Base-by-base conservation (phyloP, 306 rosid genomes). In the Senna tora region DNA sequence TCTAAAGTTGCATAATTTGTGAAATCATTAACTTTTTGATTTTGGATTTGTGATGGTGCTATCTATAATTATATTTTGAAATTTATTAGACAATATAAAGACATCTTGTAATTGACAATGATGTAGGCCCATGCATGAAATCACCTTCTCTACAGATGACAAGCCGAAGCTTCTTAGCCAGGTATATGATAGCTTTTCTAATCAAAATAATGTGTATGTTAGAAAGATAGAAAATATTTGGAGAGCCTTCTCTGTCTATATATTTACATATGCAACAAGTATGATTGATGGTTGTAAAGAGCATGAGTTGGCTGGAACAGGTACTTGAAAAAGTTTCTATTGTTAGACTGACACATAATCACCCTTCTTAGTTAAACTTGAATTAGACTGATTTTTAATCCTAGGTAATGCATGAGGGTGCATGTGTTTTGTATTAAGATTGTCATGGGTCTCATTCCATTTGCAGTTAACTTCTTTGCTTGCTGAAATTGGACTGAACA, bases 71-170 rank as follows among this genome's bases (percentile, higher is more conserved):
- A 19, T 60, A 55, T 15, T 80, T 76, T 69, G 30, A 7, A 54
- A 62, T 6, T 13, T 64, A 11, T 41, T 52, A 11, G 8, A 36
- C 8, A 36, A 53, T 14, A 50, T 78, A 25, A 76, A 17, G 64
- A 41, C 49, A 32, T 54, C 34, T 47, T 47, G 55, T 76, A 65
- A 54, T 80, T 77, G 74, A 47, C 75, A 77, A 83, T 90, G 59
- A 22, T 87, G 86, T 53, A 95, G 99, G 88, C 96, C 99, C 57
- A 87, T 90, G 96, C 99, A 95, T 85, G 99, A 95, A 90, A 87
- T 95, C 80, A 92, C 97, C 60, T 83, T 92, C 82, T 92, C 97
- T 20, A 79, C 99, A 25, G 96, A 89, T 69, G 97, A 95, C 90
- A 95, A 92, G 84, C 97, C 99, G 55, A 95, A 95, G 83, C 89